phyloP scores from a whole-genome alignment of 2,329 filamentous ascomycete species.

The Fusarium coffeatum region DNA sequence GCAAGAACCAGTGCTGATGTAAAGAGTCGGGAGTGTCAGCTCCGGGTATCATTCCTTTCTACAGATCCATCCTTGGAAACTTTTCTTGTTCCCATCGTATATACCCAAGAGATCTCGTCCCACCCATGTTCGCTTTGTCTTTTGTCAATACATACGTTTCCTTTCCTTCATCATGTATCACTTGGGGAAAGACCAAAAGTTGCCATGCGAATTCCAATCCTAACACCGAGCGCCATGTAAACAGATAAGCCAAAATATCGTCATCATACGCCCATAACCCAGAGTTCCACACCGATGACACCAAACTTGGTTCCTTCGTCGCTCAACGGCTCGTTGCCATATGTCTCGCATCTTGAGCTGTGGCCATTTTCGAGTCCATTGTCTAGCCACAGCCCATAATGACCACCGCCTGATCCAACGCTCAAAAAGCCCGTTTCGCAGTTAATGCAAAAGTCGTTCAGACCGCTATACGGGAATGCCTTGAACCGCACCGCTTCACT shows the following conservation, averaged over 20 bases:
- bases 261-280: slow-evolving; percentile 78
- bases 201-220: slow-evolving; percentile 9
- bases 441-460: slow-evolving; percentile 97
- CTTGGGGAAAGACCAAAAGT: slow-evolving; percentile 18
- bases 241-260: slow-evolving; percentile 8
- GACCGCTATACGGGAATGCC: slow-evolving; percentile 93
- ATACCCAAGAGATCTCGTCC: slow-evolving; percentile 16
- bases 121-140: slow-evolving; percentile 3
- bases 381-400: slow-evolving; percentile 94
- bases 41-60: slow-evolving; percentile 47
- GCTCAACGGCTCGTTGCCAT: slow-evolving; percentile 93
- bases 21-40: slow-evolving; percentile 43
- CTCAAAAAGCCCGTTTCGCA: slow-evolving; percentile 88
- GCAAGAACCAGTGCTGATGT: not conserved
- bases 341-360: slow-evolving; percentile 86
- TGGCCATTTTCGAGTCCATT: slow-evolving; percentile 85
- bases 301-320: slow-evolving; percentile 94
- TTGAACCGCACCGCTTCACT: slow-evolving; percentile 91
- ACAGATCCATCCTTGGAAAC: slow-evolving; percentile 22
- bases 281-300: slow-evolving; percentile 89
- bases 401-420: slow-evolving; percentile 87
- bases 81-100: slow-evolving; percentile 16
- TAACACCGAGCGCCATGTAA: slow-evolving; percentile 37
- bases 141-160: not conserved
- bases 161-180: slow-evolving; percentile 2